Evolutionary conservation across 805 yeast species (phyloP), one percentile per base, ranked within the genome.

Genomic region (Yamadazyma ubonensis): DNA sequence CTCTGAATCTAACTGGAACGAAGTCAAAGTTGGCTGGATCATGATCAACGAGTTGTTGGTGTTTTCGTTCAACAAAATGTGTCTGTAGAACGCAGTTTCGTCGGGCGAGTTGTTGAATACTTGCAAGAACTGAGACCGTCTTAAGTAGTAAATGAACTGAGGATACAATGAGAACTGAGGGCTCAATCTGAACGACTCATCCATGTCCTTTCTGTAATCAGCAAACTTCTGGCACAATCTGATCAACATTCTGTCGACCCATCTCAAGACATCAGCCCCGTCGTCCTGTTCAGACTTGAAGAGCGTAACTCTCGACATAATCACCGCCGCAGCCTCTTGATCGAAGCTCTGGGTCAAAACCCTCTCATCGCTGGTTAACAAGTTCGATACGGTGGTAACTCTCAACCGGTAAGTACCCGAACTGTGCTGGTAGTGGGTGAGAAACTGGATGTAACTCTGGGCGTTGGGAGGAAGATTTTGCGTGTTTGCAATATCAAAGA

Each of bases 251-350:
- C 95, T 81, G 67, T 93, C 99, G 46, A 88, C 82, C 97, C 97
- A 91, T 63, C 96, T 75, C 56, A 90, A 75, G 16, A 91, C 86
- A 59, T 91, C 98, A 10, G 95, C 90, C 30, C 93, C 93, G 54
- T 88, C 96, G 55, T 89, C 96, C 49, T 70, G 73, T 50, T 69
- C 74, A 18, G 84, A 76, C 61, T 89, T 89, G 73, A 77, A 83
- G 32, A 91, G 89, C 8, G 96, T 93, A 39, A 91, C 71, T 46
- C 86, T 66, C 1, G 84, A 79, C 47, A 79, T 59, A 29, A 81
- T 57, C 0, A 81, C 83, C 3, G 81, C 72, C 0, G 86, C 83
- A 9, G 83, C 82, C 52, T 81, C 86, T 56, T 82, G 86, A 54
- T 81, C 88, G 54, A 81, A 81, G 11, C 73, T 73, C 7, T 57